Conservation (phyloP, 129 eudicot species). For the Artemisia tridentata region DNA sequence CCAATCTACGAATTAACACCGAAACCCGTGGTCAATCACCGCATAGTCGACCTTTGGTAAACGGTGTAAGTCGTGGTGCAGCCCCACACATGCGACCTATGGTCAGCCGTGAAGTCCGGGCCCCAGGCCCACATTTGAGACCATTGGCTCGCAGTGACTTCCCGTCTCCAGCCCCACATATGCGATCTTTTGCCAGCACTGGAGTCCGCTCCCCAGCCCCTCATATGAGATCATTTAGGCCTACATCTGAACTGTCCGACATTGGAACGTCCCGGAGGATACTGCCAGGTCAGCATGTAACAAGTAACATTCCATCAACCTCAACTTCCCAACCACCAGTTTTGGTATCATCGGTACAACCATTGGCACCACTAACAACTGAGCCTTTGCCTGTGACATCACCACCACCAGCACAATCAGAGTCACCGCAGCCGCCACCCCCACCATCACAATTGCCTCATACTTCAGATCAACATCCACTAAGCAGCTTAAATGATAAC, state of each 20-base stretch:
- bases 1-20: constrained; percentile 36
- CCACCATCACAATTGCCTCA: no score
- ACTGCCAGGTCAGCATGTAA: constrained; percentile 34
- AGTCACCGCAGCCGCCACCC: no score
- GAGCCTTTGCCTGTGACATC: no score
- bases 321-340: not conserved
- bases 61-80: constrained; percentile 43
- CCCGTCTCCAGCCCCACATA: not conserved
- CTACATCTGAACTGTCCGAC: constrained; percentile 25
- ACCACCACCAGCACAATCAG: no score
- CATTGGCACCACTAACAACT: no score
- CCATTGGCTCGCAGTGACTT: not conserved
- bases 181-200: constrained; percentile 10
- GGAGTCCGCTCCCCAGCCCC: constrained; percentile 59
- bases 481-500: no score
- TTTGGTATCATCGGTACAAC: no score
- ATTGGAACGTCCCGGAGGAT: not conserved
- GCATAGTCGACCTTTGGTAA: constrained; percentile 40
- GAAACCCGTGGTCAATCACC: constrained; percentile 60
- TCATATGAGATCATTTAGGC: constrained; percentile 46
- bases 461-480: no score
- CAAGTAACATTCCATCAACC: constrained; percentile 21
- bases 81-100: constrained; percentile 34
- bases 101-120: constrained; percentile 37
- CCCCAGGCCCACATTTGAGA: constrained; percentile 61